These are phyloP conservation scores for Ashbya aceris DNA, from an alignment of 1,139 yeast genomes.

Conservation along the genomic window DNA sequence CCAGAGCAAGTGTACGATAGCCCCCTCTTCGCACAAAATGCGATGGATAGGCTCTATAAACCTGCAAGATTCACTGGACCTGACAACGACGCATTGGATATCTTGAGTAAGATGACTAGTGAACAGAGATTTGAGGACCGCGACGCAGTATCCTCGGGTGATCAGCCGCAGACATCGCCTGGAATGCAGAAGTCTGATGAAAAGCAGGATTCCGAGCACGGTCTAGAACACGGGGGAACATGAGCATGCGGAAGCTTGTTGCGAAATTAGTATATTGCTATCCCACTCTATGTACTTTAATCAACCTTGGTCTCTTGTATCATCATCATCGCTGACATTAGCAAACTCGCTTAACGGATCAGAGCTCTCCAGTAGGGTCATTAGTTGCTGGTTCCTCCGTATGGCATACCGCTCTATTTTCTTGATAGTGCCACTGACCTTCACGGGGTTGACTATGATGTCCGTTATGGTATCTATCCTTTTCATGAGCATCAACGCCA, in stretches of 20 bases:
- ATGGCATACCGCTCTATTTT: slow-evolving; percentile 68
- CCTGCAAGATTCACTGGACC: slow-evolving; percentile 22
- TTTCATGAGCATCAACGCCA: slow-evolving; percentile 59
- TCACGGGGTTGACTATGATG: slow-evolving; percentile 52
- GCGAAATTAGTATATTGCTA: too few relatives aligned
- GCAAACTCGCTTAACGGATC: slow-evolving; percentile 13
- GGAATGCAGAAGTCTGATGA: too few relatives aligned
- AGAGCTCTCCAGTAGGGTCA: slow-evolving; percentile 23
- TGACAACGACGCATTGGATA: slow-evolving; percentile 28
- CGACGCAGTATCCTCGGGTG: slow-evolving; percentile 10
- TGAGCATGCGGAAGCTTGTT: too few relatives aligned
- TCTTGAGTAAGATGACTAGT: slow-evolving; percentile 25
- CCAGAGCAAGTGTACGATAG: slow-evolving; percentile 47
- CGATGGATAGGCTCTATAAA: slow-evolving; percentile 41
- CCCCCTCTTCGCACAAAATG: slow-evolving; percentile 48
- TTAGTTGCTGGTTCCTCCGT: slow-evolving; percentile 34
- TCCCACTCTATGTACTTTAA: too few relatives aligned
- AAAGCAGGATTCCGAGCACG: too few relatives aligned
- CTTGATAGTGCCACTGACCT: slow-evolving; percentile 82
- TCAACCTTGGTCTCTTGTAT: slow-evolving; percentile 10
- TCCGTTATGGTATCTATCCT: slow-evolving; percentile 39
- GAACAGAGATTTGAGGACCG: slow-evolving; percentile 33
- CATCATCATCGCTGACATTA: slow-evolving; percentile 10
- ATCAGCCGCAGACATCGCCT: too few relatives aligned
- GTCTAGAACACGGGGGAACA: too few relatives aligned